Evolutionary conservation across 2,329 filamentous ascomycete species (phyloP).

Genomic region (Celoporthe dispersa): DNA sequence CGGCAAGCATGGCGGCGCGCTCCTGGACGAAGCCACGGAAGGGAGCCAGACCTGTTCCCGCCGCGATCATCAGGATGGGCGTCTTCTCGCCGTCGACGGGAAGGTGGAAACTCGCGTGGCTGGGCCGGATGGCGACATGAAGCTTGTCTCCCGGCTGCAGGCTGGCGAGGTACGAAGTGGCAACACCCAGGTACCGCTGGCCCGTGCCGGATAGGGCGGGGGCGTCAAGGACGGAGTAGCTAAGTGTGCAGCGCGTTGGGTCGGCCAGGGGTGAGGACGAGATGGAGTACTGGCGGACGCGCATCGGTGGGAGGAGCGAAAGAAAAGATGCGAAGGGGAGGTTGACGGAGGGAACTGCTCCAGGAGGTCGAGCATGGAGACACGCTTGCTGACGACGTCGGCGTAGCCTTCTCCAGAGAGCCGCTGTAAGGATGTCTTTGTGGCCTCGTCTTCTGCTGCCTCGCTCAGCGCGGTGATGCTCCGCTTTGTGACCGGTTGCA

Average conservation of each 20-base stretch:
- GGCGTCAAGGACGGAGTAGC: conserved; percentile 67
- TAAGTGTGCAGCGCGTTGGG: conserved; percentile 62
- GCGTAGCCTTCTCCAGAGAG: conserved; percentile 45
- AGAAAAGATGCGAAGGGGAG: conserved; percentile 65
- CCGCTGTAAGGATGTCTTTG: conserved; percentile 41
- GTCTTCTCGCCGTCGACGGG: conserved; percentile 49
- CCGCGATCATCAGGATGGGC: conserved; percentile 56
- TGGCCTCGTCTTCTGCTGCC: conserved; percentile 51
- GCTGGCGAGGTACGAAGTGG: conserved; percentile 58
- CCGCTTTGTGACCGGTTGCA: conserved; percentile 68
- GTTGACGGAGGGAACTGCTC: conserved; percentile 56
- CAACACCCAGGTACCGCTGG: conserved; percentile 57
- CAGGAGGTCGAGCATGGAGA: conserved; percentile 65
- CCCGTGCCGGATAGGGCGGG: conserved; percentile 56
- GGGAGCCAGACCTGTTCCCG: conserved; percentile 61
- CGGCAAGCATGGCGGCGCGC: conserved; percentile 54
- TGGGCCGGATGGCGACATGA: conserved; percentile 54
- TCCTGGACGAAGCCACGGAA: conserved; percentile 68
- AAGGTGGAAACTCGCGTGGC: conserved; percentile 51
- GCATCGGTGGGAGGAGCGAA: conserved; percentile 67
- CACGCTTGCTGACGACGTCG: conserved; percentile 51
- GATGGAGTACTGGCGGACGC: conserved; percentile 58
- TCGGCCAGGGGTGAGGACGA: conserved; percentile 71
- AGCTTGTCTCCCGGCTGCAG: conserved; percentile 49
- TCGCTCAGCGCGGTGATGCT: conserved; percentile 53